phyloP scores from a whole-genome alignment of 345 rosid genomes.

The Salix dunnii region DNA sequence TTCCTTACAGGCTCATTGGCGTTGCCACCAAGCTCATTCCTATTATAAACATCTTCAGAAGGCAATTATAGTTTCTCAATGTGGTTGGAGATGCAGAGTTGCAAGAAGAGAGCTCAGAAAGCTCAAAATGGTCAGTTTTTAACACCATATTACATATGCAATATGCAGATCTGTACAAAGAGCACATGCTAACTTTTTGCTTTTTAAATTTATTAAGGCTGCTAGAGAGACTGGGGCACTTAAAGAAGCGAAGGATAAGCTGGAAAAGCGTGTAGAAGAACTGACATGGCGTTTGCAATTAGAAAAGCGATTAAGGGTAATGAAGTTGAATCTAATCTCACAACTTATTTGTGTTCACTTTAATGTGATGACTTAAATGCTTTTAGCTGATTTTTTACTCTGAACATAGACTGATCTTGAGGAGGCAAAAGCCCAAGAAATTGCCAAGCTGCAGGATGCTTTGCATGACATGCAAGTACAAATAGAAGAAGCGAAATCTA shows the following conservation, averaged over 20 bases:
- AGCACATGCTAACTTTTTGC: not conserved
- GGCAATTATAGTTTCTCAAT: slow-evolving; percentile 32
- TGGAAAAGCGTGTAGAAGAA: slow-evolving; percentile 66
- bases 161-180: not conserved
- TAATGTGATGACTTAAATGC: not conserved
- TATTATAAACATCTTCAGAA: slow-evolving; percentile 33
- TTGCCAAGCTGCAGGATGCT: slow-evolving; percentile 43
- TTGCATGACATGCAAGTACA: slow-evolving; percentile 52
- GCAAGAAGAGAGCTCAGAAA: slow-evolving; percentile 41
- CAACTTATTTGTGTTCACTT: slow-evolving; percentile 9
- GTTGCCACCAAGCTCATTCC: slow-evolving; percentile 28
- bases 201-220: slow-evolving; percentile 36
- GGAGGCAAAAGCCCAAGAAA: slow-evolving; percentile 58
- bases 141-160: not conserved
- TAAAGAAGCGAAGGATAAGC: slow-evolving; percentile 74
- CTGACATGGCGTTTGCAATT: slow-evolving; percentile 73
- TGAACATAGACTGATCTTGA: slow-evolving; percentile 54
- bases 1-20: slow-evolving; percentile 34
- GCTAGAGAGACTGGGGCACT: slow-evolving; percentile 75
- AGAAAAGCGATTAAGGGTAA: slow-evolving; percentile 68
- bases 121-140: slow-evolving; percentile 38
- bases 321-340: not conserved
- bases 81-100: slow-evolving; percentile 42
- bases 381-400: not conserved
- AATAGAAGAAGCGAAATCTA: slow-evolving; percentile 51